Conservation (phyloP, 2,329 filamentous ascomycete species). For the Trichophaea hybrida region DNA sequence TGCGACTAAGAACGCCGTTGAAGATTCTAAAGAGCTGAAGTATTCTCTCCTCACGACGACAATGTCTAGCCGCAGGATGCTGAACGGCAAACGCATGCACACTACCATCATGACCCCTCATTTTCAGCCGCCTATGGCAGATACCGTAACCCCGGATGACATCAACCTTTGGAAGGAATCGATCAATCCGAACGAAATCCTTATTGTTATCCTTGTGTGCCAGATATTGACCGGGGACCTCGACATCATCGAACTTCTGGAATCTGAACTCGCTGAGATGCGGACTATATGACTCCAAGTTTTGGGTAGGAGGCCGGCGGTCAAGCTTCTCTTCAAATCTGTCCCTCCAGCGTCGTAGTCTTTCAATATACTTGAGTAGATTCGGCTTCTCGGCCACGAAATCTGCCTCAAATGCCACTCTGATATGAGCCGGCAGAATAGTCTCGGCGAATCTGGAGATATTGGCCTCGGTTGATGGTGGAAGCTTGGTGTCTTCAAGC, state of each 20-base stretch:
- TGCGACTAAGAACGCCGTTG: slow-evolving; percentile 68
- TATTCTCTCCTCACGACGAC: slow-evolving; percentile 84
- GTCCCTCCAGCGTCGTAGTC: slow-evolving; percentile 86
- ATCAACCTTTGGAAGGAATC: slow-evolving; percentile 89
- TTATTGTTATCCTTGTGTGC: slow-evolving; percentile 94
- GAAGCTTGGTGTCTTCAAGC: slow-evolving; percentile 75
- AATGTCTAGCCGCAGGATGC: slow-evolving; percentile 83
- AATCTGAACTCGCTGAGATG: slow-evolving; percentile 94
- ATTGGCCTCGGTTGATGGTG: slow-evolving; percentile 80
- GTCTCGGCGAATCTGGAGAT: slow-evolving; percentile 95
- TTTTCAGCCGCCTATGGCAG: slow-evolving; percentile 84
- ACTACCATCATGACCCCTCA: slow-evolving; percentile 93
- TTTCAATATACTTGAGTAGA: slow-evolving; percentile 97
- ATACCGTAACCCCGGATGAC: slow-evolving; percentile 79
- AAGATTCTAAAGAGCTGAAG: slow-evolving; percentile 94
- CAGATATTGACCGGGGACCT: slow-evolving; percentile 84
- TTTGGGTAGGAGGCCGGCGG: slow-evolving; percentile 55
- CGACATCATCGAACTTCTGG: slow-evolving; percentile 95
- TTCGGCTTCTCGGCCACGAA: slow-evolving; percentile 92
- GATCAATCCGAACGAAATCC: slow-evolving; percentile 93
- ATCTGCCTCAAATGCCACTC: slow-evolving; percentile 92
- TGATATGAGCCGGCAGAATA: slow-evolving; percentile 84
- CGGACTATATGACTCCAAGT: slow-evolving; percentile 73
- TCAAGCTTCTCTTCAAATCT: slow-evolving; percentile 97
- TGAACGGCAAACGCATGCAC: slow-evolving; percentile 95